These are phyloP conservation scores for Oenanthe javanica DNA, from an alignment of 140 eudicot species.

Conservation along the genomic window DNA sequence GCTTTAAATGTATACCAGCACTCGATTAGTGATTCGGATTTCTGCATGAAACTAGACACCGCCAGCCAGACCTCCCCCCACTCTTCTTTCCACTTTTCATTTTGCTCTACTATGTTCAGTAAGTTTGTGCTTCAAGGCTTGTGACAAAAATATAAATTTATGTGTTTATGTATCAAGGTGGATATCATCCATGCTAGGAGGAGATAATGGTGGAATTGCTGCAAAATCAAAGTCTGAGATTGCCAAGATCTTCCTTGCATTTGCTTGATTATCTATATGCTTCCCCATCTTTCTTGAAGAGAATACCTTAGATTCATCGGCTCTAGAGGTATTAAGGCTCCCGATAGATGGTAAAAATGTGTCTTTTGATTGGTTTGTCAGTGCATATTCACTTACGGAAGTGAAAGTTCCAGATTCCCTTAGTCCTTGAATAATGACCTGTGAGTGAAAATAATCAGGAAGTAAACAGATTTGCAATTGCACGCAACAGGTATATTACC, in stretches of 20 bases:
- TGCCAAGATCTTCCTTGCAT: conserved; percentile 53
- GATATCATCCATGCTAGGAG: conserved; percentile 42
- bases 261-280: conserved; percentile 27
- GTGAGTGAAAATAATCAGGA: conserved; percentile 4
- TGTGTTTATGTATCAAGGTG: conserved; percentile 13
- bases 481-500: background rate
- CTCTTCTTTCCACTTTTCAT: background rate
- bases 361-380: conserved; percentile 20
- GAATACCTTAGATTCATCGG: conserved; percentile 17
- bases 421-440: conserved; percentile 82
- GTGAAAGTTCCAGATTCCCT: conserved; percentile 72
- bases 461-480: background rate
- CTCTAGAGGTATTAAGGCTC: conserved; percentile 25
- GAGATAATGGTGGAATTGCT: conserved; percentile 84
- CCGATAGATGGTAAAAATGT: conserved; percentile 28
- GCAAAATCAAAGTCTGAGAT: conserved; percentile 9
- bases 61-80: background rate
- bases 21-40: background rate
- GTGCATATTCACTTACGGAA: conserved; percentile 61
- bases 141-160: background rate
- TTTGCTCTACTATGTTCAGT: background rate
- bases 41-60: background rate
- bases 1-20: background rate
- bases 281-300: conserved; percentile 47
- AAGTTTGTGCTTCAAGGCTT: background rate